Percentiles rank a stretch among this genome's conserved stretches.
Evolutionary conservation across 2,329 filamentous ascomycete species (phyloP).

Genomic region (Whalleya microplaca): DNA sequence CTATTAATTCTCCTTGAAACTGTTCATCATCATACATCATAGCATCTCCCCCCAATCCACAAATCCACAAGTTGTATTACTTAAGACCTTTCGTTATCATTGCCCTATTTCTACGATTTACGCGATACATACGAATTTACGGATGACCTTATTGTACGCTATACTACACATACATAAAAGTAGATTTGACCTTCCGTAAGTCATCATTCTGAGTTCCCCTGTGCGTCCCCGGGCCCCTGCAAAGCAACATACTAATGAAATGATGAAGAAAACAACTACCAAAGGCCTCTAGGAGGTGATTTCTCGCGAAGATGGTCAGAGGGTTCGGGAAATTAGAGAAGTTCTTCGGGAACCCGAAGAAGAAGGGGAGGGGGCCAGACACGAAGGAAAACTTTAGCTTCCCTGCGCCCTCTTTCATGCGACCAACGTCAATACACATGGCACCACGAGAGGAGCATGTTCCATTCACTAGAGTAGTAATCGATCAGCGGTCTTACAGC

Average conservation of each 20-base stretch:
- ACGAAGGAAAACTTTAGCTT: constrained; percentile 26
- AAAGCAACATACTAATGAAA: constrained; percentile 3
- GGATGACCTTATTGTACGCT: background rate
- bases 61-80: background rate
- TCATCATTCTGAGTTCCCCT: background rate
- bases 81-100: constrained; percentile 2
- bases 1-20: background rate
- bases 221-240: background rate
- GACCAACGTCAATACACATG: constrained; percentile 59
- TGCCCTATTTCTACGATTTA: background rate
- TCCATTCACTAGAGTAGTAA: constrained; percentile 32
- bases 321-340: constrained; percentile 54
- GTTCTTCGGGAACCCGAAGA: constrained; percentile 51
- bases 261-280: background rate
- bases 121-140: background rate
- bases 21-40: background rate
- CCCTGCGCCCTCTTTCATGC: constrained; percentile 50
- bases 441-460: constrained; percentile 58
- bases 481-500: constrained; percentile 30
- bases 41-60: background rate
- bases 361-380: constrained; percentile 34
- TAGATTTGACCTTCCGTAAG: background rate
- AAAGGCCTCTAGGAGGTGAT: background rate
- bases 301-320: constrained; percentile 47
- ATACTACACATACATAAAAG: background rate